Conservation (phyloP, 2,329 filamentous ascomycete genomes). For the Lasiodiplodia theobromae region DNA sequence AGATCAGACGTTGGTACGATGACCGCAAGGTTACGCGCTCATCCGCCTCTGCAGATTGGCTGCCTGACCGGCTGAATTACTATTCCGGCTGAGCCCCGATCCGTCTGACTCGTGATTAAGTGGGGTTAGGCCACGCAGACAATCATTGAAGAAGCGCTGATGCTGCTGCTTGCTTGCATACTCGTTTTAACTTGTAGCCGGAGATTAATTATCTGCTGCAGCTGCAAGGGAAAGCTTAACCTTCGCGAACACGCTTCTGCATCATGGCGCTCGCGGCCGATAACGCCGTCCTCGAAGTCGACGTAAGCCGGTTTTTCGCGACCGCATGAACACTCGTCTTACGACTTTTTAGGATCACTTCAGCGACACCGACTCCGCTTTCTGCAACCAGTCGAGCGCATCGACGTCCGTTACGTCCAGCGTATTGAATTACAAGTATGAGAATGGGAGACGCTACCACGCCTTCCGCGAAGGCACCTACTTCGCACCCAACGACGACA, state of each 20-base stretch:
- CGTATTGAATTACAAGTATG: constrained; percentile 38
- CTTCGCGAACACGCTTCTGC: background rate
- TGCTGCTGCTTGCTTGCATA: background rate
- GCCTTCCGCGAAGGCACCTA: constrained; percentile 45
- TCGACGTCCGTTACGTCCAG: constrained; percentile 46
- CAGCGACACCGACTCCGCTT: constrained; percentile 12
- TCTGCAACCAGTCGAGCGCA: constrained; percentile 24
- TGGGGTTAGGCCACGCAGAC: background rate
- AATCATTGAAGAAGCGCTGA: background rate
- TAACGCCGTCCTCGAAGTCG: background rate
- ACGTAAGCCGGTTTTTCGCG: background rate
- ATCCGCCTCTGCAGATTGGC: background rate
- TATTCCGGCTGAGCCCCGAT: background rate
- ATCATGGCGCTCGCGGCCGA: constrained; percentile 1
- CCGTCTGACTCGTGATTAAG: background rate
- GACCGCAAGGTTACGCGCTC: background rate
- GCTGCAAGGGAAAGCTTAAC: background rate
- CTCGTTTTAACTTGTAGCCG: background rate
- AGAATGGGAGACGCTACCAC: constrained; percentile 30
- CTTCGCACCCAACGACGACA: constrained; percentile 47
- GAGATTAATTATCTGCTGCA: background rate
- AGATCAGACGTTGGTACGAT: background rate
- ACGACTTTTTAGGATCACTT: background rate
- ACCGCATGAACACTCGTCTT: background rate
- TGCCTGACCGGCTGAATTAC: background rate